Evolutionary conservation across 2,329 filamentous ascomycete genomes (phyloP).

Genomic region (Cladophialophora immunda): DNA sequence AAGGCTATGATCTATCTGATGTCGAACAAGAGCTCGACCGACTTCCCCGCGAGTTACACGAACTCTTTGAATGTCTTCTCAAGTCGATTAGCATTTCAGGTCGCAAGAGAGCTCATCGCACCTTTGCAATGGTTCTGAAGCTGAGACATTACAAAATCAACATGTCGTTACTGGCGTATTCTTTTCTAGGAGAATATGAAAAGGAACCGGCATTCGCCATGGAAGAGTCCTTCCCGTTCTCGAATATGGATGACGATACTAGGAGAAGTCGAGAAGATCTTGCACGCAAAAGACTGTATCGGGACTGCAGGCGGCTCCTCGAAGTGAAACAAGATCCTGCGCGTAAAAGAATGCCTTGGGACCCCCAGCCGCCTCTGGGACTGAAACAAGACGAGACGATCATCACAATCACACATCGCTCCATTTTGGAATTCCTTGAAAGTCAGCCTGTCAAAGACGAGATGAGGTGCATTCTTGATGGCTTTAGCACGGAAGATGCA

Average conservation of each 20-base stretch:
- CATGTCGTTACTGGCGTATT: background rate
- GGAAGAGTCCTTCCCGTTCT: background rate
- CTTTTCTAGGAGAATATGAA: background rate
- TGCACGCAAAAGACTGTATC: background rate
- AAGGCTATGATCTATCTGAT: background rate
- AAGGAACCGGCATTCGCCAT: background rate
- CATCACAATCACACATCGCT: background rate
- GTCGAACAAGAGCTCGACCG: background rate
- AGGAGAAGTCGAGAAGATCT: background rate
- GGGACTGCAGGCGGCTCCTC: background rate
- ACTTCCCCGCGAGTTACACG: background rate
- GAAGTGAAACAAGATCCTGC: background rate
- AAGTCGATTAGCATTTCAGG: background rate
- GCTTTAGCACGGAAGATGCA: background rate
- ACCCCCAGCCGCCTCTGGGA: background rate
- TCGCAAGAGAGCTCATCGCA: background rate
- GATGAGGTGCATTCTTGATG: background rate
- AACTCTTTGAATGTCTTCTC: background rate
- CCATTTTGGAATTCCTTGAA: background rate
- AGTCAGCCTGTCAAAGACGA: background rate
- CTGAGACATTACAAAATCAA: background rate
- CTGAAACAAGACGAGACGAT: background rate
- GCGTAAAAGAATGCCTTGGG: background rate
- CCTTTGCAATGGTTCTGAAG: constrained; percentile 1
- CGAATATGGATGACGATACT: background rate